phyloP scores from a whole-genome alignment of 805 yeast genomes.

The Metschnikowia gelsemii region DNA sequence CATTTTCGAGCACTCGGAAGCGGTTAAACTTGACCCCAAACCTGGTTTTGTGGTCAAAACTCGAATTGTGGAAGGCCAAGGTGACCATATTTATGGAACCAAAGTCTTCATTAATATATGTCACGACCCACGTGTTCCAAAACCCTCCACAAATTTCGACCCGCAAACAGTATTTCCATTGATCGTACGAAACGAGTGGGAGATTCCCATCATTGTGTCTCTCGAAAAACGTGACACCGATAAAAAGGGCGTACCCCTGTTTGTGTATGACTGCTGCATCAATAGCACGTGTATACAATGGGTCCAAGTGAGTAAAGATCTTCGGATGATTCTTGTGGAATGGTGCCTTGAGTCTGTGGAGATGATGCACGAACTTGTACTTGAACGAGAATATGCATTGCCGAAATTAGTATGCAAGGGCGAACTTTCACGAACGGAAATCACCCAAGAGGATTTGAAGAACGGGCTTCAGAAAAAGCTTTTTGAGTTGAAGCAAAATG shows the following conservation, averaged over 20 bases:
- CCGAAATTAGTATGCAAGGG: conserved; percentile 82
- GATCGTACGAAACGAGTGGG: conserved; percentile 75
- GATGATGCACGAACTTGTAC: conserved; percentile 41
- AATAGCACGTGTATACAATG: conserved; percentile 62
- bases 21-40: conserved; percentile 42
- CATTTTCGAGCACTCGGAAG: conserved; percentile 15
- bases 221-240: conserved; percentile 56
- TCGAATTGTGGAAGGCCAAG: conserved; percentile 39
- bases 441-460: conserved; percentile 45
- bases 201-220: conserved; percentile 76
- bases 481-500: conserved; percentile 39
- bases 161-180: conserved; percentile 59
- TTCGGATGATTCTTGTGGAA: conserved; percentile 67
- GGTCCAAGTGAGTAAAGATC: conserved; percentile 56
- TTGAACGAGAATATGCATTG: conserved; percentile 61
- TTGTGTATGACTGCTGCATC: conserved; percentile 78
- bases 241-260: conserved; percentile 64
- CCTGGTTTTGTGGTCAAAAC: conserved; percentile 79
- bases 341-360: conserved; percentile 86
- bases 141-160: conserved; percentile 53
- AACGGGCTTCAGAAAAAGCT: conserved; percentile 37
- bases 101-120: conserved; percentile 83
- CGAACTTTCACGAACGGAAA: conserved; percentile 44
- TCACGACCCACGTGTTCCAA: conserved; percentile 61
- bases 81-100: conserved; percentile 36